Evolutionary conservation across 2,329 filamentous ascomycete genomes (phyloP).

Genomic region (Drechslera avenae): DNA sequence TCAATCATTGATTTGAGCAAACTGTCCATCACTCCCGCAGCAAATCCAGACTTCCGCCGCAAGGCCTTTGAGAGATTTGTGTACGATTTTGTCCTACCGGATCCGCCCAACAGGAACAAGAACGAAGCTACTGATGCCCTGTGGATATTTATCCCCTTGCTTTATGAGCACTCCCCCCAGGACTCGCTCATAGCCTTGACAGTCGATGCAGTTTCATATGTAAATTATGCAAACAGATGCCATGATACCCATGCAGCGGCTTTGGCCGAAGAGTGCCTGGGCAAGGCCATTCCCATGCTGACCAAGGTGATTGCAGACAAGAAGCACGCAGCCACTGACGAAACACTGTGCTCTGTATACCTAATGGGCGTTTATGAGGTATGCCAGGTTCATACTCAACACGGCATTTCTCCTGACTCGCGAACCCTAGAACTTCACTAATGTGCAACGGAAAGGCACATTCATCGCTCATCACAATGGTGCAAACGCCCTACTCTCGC

Average conservation of each 20-base stretch:
- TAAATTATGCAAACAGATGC: slow-evolving; percentile 36
- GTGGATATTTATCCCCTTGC: slow-evolving; percentile 34
- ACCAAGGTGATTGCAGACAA: slow-evolving; percentile 32
- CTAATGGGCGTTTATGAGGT: slow-evolving; percentile 41
- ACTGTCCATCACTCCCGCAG: slow-evolving; percentile 17
- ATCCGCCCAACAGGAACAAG: slow-evolving; percentile 20
- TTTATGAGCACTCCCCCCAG: slow-evolving; percentile 28
- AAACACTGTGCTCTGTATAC: slow-evolving; percentile 34
- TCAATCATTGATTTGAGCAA: slow-evolving; percentile 14
- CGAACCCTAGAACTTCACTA: slow-evolving; percentile 30
- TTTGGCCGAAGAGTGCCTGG: slow-evolving; percentile 31
- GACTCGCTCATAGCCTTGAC: slow-evolving; percentile 31
- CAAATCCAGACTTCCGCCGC: slow-evolving; percentile 27
- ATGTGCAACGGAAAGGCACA: slow-evolving; percentile 22
- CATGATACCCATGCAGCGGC: slow-evolving; percentile 29
- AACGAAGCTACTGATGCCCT: slow-evolving; percentile 30
- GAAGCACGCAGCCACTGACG: slow-evolving; percentile 26
- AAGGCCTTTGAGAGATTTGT: slow-evolving; percentile 40
- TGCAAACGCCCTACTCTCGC: slow-evolving; percentile 34
- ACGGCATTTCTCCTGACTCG: background rate
- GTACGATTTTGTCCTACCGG: slow-evolving; percentile 38
- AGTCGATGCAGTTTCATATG: slow-evolving; percentile 34
- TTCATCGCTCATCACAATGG: slow-evolving; percentile 37
- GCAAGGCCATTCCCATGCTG: slow-evolving; percentile 28
- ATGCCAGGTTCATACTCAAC: background rate